These are phyloP conservation scores for Multifurca ochricompacta DNA, from an alignment of 768 basidiomycete species.

Conservation along the genomic window DNA sequence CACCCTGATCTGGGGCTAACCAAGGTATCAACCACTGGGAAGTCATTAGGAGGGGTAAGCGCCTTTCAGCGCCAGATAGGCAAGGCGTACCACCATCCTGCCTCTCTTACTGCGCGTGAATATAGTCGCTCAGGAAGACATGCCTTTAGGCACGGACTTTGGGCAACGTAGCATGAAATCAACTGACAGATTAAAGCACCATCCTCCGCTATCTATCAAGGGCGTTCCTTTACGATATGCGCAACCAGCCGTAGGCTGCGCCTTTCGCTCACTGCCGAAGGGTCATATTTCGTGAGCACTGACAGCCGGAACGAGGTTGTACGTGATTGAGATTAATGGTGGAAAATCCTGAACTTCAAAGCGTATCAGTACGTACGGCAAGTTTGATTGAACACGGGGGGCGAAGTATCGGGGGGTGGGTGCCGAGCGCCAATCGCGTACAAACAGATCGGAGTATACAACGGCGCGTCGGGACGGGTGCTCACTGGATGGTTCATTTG, in stretches of 20 bases:
- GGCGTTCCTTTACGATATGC: neutral
- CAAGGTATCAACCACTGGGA: neutral
- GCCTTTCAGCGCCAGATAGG: neutral
- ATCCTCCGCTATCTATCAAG: neutral
- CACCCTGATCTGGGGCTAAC: neutral
- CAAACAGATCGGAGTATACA: neutral
- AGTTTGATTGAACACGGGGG: neutral
- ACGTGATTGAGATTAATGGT: neutral
- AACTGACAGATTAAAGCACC: neutral
- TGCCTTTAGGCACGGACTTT: neutral
- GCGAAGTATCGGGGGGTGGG: neutral
- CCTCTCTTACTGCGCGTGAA: neutral
- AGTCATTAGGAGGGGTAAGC: neutral
- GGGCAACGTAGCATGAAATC: neutral
- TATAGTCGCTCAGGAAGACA: neutral
- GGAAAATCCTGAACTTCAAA: neutral
- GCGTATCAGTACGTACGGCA: neutral
- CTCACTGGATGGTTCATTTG: neutral
- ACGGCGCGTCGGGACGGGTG: neutral
- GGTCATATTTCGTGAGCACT: neutral
- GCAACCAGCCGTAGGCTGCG: neutral
- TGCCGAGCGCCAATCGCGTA: neutral
- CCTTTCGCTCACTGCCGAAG: neutral
- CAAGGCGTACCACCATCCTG: neutral
- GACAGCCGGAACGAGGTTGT: neutral